Base-by-base conservation (phyloP, 495 filamentous ascomycete species). In the Pyrenula massariospora region DNA sequence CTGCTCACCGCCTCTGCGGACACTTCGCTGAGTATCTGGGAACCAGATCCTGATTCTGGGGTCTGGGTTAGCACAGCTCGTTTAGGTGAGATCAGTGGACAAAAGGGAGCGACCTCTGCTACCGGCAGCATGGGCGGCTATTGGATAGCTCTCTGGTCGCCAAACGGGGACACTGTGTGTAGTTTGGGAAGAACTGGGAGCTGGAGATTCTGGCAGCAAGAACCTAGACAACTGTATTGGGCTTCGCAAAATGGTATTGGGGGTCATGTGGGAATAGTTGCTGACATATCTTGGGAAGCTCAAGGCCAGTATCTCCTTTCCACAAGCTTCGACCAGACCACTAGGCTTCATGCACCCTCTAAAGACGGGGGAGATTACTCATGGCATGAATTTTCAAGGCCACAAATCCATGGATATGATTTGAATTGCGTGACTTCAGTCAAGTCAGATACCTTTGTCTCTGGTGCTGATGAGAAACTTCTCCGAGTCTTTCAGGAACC, bases 391-490 rank as follows among this genome's bases (percentile, higher is more conserved):
- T 87, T 97, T 71, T 84, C 92, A 5, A 79, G 93, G 50, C 94
- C 93, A 19, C 93, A 99, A 64, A 97, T 97, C 56, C 93, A 99
- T 73, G 93, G 93, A 36, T 99, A 99, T 65, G 93, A 96, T 66
- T 77, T 99, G 58, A 99, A 97, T 73, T 96, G 92, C 66, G 82
- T 96, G 60, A 86, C 87, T 63, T 79, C 85, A 2, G 66, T 96
- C 22, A 81, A 82, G 2, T 66, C 75, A 23, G 72, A 81, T 12
- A 83, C 81, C 53, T 97, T 97, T 63, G 83, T 99, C 23, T 92
- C 90, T 49, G 93, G 93, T n/a, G 93, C 93, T 36, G 94, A 99
- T 62, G 93, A 99, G 73, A 99, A 99, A 70, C 82, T 97, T 24
- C 77, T 97, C 60, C 84, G 93, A 15, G 92, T 97, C 15, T 99